Evolutionary conservation across 495 filamentous ascomycete species (phyloP), one percentile per base, ranked within the genome.

Genomic region (Podospora bellae-mahoneyi): DNA sequence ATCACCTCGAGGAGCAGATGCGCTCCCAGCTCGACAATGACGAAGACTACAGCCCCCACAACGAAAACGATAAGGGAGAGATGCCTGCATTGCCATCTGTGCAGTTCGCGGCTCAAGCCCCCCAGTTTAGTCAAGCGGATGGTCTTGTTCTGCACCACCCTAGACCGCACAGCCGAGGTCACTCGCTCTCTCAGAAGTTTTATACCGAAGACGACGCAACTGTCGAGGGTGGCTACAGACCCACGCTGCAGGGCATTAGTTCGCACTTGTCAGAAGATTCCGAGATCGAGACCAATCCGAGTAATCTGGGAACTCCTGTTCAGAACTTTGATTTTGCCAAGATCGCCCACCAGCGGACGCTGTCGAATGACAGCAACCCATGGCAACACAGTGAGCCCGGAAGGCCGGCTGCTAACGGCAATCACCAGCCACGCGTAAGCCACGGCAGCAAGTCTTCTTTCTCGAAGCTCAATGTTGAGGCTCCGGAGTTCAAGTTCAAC

Each of bases 401-500:
- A 66, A 79, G 79, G 56, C 62, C 73, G 32, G 72, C 65, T 6
- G 66, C 65, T 62, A 75, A 72, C 1, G 60, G 62, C 28, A 27
- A 27, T 61, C 66, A 67, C 19, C 64, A 65, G 27, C 72, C 76
- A 28, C 81, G 68, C 62, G 68, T 71, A 59, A 84, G 80, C 69
- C 90, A 91, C 73, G 82, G 78, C 53, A 87, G 88, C 66, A 89
- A 88, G 74, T 78, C 87, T 30, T 93, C 90, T 2, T 80, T 86
- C 20, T 93, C 92, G 0, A 92, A 88, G 66, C 81, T 97, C 60
- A 97, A 99, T 69, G 92, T 93, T 54, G 88, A 87, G 65, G 94
- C 95, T 0, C 90, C 91, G 62, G 92, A 94, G 72, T 97, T 97
- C 77, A 92, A 88, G 70, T 90, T 91, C 75, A 89, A 95, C 66